Percentiles rank a stretch among this genome's conserved stretches.
These are phyloP conservation scores for Aspergillus persii DNA, from an alignment of 2,329 filamentous ascomycete genomes.

Conservation along the genomic window DNA sequence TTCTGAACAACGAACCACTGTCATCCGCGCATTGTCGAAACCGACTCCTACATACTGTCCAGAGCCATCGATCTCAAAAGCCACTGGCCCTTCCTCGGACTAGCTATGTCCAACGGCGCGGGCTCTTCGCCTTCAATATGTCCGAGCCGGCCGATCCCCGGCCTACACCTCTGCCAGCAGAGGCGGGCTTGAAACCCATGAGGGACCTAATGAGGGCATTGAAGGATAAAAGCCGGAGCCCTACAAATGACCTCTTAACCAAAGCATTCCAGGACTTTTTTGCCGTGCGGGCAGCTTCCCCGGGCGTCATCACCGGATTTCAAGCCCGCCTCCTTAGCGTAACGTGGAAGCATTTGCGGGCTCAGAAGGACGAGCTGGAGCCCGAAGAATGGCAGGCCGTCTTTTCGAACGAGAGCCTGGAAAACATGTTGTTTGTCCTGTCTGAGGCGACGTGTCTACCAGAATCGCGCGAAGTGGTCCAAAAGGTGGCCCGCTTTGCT, in stretches of 20 bases:
- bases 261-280: slow-evolving; percentile 67
- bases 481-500: slow-evolving; percentile 40
- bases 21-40: slow-evolving; percentile 37
- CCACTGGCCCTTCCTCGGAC: slow-evolving; percentile 23
- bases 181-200: slow-evolving; percentile 65
- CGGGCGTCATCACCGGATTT: slow-evolving; percentile 58
- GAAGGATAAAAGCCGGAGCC: slow-evolving; percentile 63
- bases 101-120: slow-evolving; percentile 37
- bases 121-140: slow-evolving; percentile 33
- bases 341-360: slow-evolving; percentile 62
- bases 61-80: slow-evolving; percentile 31
- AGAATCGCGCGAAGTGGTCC: slow-evolving; percentile 36
- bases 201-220: slow-evolving; percentile 65
- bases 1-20: slow-evolving; percentile 46
- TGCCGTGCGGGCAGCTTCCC: slow-evolving; percentile 49
- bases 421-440: slow-evolving; percentile 41
- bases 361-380: slow-evolving; percentile 30
- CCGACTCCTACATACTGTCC: slow-evolving; percentile 31
- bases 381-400: slow-evolving; percentile 34
- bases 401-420: slow-evolving; percentile 40
- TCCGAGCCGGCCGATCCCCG: slow-evolving; percentile 52
- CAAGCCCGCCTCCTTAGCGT: slow-evolving; percentile 62
- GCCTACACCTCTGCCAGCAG: slow-evolving; percentile 57
- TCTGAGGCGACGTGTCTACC: slow-evolving; percentile 35
- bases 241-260: slow-evolving; percentile 60